Conservation (phyloP, 345 rosid species). For the Barbarea vulgaris region DNA sequence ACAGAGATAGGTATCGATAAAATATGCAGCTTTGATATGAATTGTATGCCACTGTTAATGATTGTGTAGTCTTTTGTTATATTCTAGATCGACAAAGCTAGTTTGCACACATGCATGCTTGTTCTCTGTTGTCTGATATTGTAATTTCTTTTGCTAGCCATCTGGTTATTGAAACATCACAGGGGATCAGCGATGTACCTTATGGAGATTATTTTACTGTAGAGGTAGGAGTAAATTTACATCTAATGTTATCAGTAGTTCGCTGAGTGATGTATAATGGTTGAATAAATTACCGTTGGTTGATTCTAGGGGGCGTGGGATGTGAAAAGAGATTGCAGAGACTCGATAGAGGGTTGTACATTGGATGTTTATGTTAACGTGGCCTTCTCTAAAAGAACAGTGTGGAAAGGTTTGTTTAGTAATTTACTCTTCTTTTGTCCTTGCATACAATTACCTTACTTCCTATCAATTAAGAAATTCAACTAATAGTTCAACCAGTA, state of each 20-base stretch:
- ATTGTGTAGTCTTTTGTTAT: background rate
- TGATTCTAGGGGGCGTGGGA: slow-evolving; percentile 79
- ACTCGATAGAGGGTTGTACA: slow-evolving; percentile 62
- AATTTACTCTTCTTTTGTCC: slow-evolving; percentile 2
- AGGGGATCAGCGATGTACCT: slow-evolving; percentile 82
- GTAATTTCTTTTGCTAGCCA: slow-evolving; percentile 53
- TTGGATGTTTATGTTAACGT: slow-evolving; percentile 69
- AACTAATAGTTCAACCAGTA: background rate
- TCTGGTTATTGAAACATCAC: slow-evolving; percentile 81
- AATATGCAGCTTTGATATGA: background rate
- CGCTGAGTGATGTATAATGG: slow-evolving; percentile 12
- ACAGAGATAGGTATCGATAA: slow-evolving; percentile 66
- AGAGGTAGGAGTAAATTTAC: slow-evolving; percentile 61
- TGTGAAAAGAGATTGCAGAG: slow-evolving; percentile 55
- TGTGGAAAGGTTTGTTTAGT: slow-evolving; percentile 77
- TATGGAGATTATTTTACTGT: slow-evolving; percentile 88
- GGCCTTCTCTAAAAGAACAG: slow-evolving; percentile 83
- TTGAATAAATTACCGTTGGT: slow-evolving; percentile 12
- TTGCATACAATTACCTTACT: background rate
- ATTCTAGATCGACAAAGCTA: slow-evolving; percentile 20
- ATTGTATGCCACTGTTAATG: background rate
- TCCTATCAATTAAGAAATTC: background rate
- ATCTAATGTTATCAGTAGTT: background rate
- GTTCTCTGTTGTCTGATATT: slow-evolving; percentile 27
- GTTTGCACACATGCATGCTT: slow-evolving; percentile 21